phyloP scores from a whole-genome alignment of 2,329 filamentous ascomycete genomes.

The Sarocladiaceae sp. region DNA sequence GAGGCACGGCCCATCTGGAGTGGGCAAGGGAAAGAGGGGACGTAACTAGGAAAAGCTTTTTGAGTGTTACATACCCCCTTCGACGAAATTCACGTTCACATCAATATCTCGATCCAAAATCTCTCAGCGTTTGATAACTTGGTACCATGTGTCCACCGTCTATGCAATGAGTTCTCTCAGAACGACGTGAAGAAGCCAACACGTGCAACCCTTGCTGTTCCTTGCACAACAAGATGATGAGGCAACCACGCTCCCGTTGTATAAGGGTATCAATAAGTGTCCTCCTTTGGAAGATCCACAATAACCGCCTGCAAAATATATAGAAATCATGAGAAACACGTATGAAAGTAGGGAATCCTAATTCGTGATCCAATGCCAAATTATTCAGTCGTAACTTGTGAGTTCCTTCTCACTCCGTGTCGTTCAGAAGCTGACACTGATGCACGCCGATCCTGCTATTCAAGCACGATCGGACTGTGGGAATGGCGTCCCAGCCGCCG shows the following conservation, averaged over 20 bases:
- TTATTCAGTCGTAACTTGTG: no score
- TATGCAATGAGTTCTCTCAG: no score
- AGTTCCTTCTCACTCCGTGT: no score
- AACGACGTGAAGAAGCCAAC: no score
- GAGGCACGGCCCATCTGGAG: constrained; percentile 31
- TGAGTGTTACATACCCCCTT: constrained; percentile 1
- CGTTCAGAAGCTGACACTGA: no score
- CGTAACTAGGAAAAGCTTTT: not conserved
- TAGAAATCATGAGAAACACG: not conserved
- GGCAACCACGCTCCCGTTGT: not conserved
- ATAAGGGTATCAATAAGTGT: constrained; percentile 3
- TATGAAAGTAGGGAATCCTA: no score
- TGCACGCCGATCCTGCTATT: not conserved
- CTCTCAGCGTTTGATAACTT: no score
- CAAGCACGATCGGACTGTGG: not conserved
- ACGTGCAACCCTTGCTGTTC: not conserved
- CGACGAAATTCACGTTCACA: not conserved
- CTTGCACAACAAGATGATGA: not conserved
- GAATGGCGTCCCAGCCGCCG: not conserved
- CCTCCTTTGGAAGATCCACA: not conserved
- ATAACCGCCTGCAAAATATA: not conserved
- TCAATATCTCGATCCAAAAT: no score
- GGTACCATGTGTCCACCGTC: no score
- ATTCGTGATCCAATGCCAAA: no score
- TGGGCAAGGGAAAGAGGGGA: constrained; percentile 34